Percentiles rank a stretch among this genome's conserved stretches.
These are phyloP conservation scores for Grigorovia yakushimaensis DNA, from an alignment of 805 yeast genomes.

Conservation along the genomic window DNA sequence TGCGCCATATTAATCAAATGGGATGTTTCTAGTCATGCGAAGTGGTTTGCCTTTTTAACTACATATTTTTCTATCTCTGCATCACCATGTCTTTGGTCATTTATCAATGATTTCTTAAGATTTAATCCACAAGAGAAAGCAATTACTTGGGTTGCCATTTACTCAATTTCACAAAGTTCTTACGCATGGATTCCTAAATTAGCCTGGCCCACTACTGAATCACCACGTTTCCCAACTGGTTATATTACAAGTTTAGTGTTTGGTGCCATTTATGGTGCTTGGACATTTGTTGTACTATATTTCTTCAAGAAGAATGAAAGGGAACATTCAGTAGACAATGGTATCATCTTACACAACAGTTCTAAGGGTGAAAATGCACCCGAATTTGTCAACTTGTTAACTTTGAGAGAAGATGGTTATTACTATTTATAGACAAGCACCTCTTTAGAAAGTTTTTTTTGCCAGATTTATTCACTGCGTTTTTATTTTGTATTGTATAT, in stretches of 20 bases:
- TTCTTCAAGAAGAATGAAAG: constrained; percentile 47
- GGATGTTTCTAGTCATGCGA: constrained; percentile 47
- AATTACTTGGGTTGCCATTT: constrained; percentile 46
- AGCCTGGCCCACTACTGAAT: constrained; percentile 47
- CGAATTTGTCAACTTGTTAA: constrained; percentile 21
- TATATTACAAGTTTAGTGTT: constrained; percentile 41
- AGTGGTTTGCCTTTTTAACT: constrained; percentile 55
- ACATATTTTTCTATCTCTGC: constrained; percentile 56
- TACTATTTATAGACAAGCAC: constrained; percentile 8
- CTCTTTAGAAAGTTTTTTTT: no score
- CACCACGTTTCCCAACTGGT: constrained; percentile 48
- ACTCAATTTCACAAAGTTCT: constrained; percentile 48
- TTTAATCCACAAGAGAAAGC: constrained; percentile 47
- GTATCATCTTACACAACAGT: constrained; percentile 39
- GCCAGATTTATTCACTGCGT: no score
- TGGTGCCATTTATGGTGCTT: constrained; percentile 36
- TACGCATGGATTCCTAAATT: constrained; percentile 49
- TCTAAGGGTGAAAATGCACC: constrained; percentile 28
- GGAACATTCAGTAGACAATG: constrained; percentile 36
- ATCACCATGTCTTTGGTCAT: constrained; percentile 51
- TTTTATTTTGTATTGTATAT: not conserved
- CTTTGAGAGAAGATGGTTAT: constrained; percentile 22
- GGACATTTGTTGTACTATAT: constrained; percentile 44
- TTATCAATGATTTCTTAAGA: constrained; percentile 49
- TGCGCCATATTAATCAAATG: constrained; percentile 48